Conservation (phyloP, 2,329 filamentous ascomycete genomes). For the Fusarium vanettenii region DNA sequence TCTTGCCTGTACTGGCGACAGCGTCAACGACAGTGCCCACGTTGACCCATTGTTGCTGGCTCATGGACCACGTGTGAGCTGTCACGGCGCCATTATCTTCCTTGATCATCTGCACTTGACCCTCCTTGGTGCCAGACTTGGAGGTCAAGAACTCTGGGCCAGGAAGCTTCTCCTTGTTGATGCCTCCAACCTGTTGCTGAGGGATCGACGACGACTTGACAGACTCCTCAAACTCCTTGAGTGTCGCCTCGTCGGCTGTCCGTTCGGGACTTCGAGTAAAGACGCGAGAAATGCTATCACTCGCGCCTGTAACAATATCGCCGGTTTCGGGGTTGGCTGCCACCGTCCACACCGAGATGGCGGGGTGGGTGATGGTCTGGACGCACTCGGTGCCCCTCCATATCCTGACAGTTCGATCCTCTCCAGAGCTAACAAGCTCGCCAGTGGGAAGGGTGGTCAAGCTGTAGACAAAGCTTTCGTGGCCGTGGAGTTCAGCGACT, state of each 20-base stretch:
- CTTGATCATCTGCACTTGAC: slow-evolving; percentile 92
- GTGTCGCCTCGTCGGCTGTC: slow-evolving; percentile 73
- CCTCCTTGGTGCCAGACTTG: slow-evolving; percentile 92
- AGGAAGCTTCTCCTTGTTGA: slow-evolving; percentile 93
- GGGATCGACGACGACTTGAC: slow-evolving; percentile 88
- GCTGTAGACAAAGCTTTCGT: slow-evolving; percentile 95
- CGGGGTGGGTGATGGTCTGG: slow-evolving; percentile 96
- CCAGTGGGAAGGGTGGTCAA: slow-evolving; percentile 82
- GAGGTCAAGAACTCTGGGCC: slow-evolving; percentile 86
- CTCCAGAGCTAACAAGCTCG: slow-evolving; percentile 89
- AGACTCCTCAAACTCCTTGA: slow-evolving; percentile 82
- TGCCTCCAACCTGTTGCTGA: slow-evolving; percentile 81
- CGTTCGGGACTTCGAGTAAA: slow-evolving; percentile 81
- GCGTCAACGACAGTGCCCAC: slow-evolving; percentile 96
- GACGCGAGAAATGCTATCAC: slow-evolving; percentile 85
- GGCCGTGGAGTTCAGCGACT: slow-evolving; percentile 82
- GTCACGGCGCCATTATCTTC: slow-evolving; percentile 85
- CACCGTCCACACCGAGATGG: slow-evolving; percentile 95
- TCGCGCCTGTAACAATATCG: slow-evolving; percentile 94
- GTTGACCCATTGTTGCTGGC: slow-evolving; percentile 80
- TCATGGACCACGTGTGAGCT: slow-evolving; percentile 86
- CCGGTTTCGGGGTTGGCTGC: slow-evolving; percentile 85
- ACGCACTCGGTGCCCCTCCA: slow-evolving; percentile 87
- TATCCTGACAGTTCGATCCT: slow-evolving; percentile 92
- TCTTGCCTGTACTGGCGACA: slow-evolving; percentile 83